Conservation (phyloP, 805 yeast genomes). For the Torulaspora gathmanii region DNA sequence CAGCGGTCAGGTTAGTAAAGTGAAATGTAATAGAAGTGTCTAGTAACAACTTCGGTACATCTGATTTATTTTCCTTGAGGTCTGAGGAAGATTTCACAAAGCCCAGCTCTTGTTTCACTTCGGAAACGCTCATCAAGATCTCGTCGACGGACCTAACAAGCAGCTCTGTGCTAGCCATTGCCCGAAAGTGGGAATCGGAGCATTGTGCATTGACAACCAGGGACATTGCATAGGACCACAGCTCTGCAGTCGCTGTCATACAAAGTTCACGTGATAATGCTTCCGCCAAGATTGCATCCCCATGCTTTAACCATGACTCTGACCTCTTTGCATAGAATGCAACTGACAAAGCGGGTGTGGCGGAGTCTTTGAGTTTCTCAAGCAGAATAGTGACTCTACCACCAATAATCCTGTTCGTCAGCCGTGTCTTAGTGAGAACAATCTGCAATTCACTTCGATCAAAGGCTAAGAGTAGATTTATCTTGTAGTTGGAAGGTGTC, state of each 20-base stretch:
- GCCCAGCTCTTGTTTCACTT: constrained; percentile 1
- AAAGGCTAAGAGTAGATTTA: constrained; percentile 20
- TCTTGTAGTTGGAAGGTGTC: constrained; percentile 14
- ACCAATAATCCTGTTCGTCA: constrained; percentile 13
- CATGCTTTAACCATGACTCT: constrained; percentile 22
- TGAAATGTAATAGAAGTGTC: constrained; percentile 4
- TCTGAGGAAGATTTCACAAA: not conserved
- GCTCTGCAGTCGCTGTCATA: constrained; percentile 19
- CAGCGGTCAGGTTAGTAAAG: constrained; percentile 25
- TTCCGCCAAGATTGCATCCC: constrained; percentile 19
- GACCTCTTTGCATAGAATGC: constrained; percentile 21
- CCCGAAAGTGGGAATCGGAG: constrained; percentile 21
- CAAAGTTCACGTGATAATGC: constrained; percentile 21
- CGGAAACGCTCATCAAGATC: constrained; percentile 10
- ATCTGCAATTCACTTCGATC: constrained; percentile 23
- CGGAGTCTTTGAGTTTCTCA: constrained; percentile 23
- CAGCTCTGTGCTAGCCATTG: constrained; percentile 21
- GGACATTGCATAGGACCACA: constrained; percentile 15
- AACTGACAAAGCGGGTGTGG: constrained; percentile 24
- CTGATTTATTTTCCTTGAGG: not conserved
- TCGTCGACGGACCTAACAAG: constrained; percentile 16
- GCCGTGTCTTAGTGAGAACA: constrained; percentile 15
- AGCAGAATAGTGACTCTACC: constrained; percentile 21
- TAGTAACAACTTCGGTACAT: not conserved
- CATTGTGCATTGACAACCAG: constrained; percentile 19